These are phyloP conservation scores for Trebouxia sp. DNA, from an alignment of 139 green algal genomes.

Conservation along the genomic window DNA sequence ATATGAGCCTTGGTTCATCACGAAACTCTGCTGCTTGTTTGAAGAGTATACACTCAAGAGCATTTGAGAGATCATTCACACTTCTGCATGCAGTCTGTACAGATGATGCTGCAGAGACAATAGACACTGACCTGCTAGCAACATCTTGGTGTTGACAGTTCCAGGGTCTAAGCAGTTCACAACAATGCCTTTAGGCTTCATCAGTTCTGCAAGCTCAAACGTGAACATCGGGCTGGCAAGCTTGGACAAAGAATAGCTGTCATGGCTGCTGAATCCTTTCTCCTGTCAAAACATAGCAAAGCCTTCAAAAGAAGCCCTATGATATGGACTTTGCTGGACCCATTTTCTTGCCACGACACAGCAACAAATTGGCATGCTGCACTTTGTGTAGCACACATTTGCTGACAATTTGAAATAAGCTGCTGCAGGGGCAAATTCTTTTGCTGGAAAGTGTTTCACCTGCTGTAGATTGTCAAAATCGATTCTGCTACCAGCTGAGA, in stretches of 20 bases:
- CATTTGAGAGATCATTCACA: not conserved
- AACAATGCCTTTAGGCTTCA: slow-evolving; percentile 34
- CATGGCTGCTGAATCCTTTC: slow-evolving; percentile 35
- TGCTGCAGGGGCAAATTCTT: not conserved
- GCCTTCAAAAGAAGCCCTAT: not conserved
- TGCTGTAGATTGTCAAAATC: slow-evolving; percentile 71
- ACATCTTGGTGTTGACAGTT: slow-evolving; percentile 79
- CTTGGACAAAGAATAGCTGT: slow-evolving; percentile 69
- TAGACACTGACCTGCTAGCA: slow-evolving; percentile 51
- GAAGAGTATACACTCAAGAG: not conserved
- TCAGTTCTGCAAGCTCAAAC: slow-evolving; percentile 47
- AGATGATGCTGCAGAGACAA: not conserved
- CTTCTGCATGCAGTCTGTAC: not conserved
- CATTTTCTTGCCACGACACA: not conserved
- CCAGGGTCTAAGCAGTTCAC: slow-evolving; percentile 63
- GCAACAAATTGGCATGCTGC: not conserved
- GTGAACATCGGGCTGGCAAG: slow-evolving; percentile 61
- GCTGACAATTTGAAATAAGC: not conserved
- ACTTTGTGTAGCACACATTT: not conserved
- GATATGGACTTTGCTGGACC: too few species aligned
- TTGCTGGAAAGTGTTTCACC: slow-evolving; percentile 31
- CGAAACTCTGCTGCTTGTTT: not conserved
- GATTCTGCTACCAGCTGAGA: slow-evolving; percentile 61
- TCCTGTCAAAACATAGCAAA: slow-evolving; percentile 4
- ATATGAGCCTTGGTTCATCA: not conserved